phyloP scores from a whole-genome alignment of 2,329 filamentous ascomycete species.

The Botryotinia convoluta region DNA sequence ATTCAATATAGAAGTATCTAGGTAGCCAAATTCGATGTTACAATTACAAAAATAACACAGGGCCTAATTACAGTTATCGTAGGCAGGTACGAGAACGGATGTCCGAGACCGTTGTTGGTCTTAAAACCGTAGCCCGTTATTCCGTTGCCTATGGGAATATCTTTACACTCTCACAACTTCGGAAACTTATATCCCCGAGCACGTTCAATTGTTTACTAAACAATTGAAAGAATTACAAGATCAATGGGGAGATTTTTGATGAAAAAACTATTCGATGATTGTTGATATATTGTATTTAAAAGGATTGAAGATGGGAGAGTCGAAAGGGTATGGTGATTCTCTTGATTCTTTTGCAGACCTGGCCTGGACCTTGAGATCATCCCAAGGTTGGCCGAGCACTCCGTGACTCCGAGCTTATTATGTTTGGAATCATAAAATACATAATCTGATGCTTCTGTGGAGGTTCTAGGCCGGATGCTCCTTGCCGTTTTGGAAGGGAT shows the following conservation, averaged over 20 bases:
- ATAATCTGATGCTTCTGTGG: not conserved
- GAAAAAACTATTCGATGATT: not conserved
- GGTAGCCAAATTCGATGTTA: not conserved
- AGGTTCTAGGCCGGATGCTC: not conserved
- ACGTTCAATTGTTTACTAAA: not conserved
- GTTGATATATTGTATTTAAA: not conserved
- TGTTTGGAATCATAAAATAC: not conserved
- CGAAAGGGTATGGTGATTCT: not conserved
- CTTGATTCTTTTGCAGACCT: not conserved
- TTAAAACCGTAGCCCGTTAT: not conserved
- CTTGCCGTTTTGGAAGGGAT: not conserved
- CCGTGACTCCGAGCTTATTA: not conserved
- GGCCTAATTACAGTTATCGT: not conserved
- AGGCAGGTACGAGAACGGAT: not conserved
- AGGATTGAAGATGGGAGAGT: not conserved
- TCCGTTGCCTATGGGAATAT: not conserved
- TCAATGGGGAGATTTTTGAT: not conserved
- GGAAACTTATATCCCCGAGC: not conserved
- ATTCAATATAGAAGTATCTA: not conserved
- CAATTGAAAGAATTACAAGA: not conserved
- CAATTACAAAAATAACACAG: not conserved
- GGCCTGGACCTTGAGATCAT: conserved; percentile 4
- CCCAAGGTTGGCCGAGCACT: conserved; percentile 6
- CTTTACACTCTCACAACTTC: not conserved
- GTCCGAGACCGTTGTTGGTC: not conserved